These are phyloP conservation scores for Kokia cookei DNA, from an alignment of 441 rosid species.

Conservation along the genomic window DNA sequence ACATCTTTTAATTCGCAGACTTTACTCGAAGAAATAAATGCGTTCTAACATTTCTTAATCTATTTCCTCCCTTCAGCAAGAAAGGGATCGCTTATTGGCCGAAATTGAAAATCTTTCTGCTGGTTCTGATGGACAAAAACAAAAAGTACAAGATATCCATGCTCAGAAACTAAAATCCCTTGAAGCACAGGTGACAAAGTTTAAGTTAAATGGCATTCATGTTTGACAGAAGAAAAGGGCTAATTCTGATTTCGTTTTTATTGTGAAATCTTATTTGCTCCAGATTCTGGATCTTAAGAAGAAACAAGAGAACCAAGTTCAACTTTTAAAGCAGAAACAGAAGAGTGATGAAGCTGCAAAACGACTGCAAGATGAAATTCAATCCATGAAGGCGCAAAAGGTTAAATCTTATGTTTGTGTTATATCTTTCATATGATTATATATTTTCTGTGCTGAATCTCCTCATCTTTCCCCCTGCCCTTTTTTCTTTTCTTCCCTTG, in stretches of 20 bases:
- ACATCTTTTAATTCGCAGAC: conserved; percentile 8
- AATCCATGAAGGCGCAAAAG: conserved; percentile 92
- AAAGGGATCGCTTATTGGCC: conserved; percentile 78
- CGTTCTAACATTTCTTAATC: neutral
- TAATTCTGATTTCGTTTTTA: neutral
- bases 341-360: conserved; percentile 95
- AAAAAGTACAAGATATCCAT: conserved; percentile 79
- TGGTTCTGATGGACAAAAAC: conserved; percentile 78
- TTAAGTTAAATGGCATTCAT: neutral
- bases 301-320: conserved; percentile 94
- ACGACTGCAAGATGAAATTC: conserved; percentile 94
- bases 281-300: conserved; percentile 91
- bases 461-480: neutral
- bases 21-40: neutral
- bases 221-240: neutral
- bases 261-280: conserved; percentile 8
- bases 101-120: conserved; percentile 89
- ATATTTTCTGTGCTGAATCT: neutral
- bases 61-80: conserved; percentile 55
- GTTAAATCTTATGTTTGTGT: conserved; percentile 25
- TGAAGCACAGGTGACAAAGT: conserved; percentile 64
- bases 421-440: neutral
- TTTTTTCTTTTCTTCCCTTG: conserved; percentile 2
- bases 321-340: conserved; percentile 90
- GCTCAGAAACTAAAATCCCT: conserved; percentile 82